phyloP scores from a whole-genome alignment of 345 rosid genomes.

The Citrus glauca region DNA sequence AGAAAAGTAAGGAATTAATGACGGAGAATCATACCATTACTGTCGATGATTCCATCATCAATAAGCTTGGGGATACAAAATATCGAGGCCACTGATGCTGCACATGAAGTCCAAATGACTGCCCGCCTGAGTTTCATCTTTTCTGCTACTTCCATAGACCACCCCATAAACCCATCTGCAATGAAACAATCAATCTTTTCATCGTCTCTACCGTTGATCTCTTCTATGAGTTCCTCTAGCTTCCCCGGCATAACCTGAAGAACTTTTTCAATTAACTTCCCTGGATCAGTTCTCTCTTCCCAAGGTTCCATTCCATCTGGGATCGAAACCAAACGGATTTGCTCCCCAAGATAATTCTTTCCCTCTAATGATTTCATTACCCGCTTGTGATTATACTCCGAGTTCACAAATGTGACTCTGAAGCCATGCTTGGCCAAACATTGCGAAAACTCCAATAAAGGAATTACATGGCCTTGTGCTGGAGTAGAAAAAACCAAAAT shows the following conservation, averaged over 20 bases:
- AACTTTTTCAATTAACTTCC: background rate
- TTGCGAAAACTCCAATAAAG: background rate
- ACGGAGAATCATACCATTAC: background rate
- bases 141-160: background rate
- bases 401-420: background rate
- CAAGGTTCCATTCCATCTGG: background rate
- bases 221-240: background rate
- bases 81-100: background rate
- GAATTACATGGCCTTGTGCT: background rate
- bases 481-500: background rate
- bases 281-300: background rate
- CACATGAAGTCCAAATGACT: background rate
- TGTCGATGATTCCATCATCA: background rate
- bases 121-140: background rate
- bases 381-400: background rate
- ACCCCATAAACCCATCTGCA: background rate
- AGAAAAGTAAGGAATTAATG: background rate
- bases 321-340: background rate
- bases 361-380: background rate
- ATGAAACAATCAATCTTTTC: background rate
- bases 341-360: background rate
- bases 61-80: background rate
- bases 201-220: background rate
- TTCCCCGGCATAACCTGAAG: background rate
- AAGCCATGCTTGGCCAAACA: background rate